phyloP scores from a whole-genome alignment of 768 basidiomycete genomes.

The Artomyces pyxidatus region DNA sequence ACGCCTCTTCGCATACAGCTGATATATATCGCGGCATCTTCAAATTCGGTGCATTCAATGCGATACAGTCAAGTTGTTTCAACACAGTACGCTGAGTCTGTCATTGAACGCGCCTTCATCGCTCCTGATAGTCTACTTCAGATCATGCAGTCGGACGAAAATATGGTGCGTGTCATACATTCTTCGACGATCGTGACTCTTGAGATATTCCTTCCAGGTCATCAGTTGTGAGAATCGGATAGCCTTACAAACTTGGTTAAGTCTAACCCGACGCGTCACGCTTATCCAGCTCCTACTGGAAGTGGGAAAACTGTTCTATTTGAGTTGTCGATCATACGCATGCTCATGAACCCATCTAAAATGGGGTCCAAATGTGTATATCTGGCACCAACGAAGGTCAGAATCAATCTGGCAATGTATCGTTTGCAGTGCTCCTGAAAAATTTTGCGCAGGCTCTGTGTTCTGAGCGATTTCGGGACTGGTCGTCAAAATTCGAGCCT shows the following conservation, averaged over 20 bases:
- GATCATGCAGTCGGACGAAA: slow-evolving; percentile 53
- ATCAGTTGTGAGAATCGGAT: slow-evolving; percentile 34
- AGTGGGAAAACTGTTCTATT: slow-evolving; percentile 96
- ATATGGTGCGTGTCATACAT: slow-evolving; percentile 43
- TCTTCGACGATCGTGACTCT: not conserved
- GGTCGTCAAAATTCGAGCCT: slow-evolving; percentile 70
- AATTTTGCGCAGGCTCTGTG: slow-evolving; percentile 85
- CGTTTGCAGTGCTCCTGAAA: too few relatives aligned
- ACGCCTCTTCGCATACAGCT: slow-evolving; percentile 43
- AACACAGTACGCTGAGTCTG: slow-evolving; percentile 49
- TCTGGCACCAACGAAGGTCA: slow-evolving; percentile 86
- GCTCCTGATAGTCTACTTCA: slow-evolving; percentile 22
- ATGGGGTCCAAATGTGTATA: slow-evolving; percentile 70
- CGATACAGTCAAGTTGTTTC: slow-evolving; percentile 81
- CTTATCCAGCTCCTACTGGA: slow-evolving; percentile 78
- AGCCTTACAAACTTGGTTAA: slow-evolving; percentile 6
- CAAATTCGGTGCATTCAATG: slow-evolving; percentile 88
- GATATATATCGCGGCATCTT: slow-evolving; percentile 75
- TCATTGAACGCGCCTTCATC: too few relatives aligned
- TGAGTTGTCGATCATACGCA: slow-evolving; percentile 79
- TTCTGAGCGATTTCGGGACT: slow-evolving; percentile 75
- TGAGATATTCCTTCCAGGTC: slow-evolving; percentile 36
- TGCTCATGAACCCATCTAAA: slow-evolving; percentile 40
- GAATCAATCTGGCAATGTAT: too few relatives aligned
- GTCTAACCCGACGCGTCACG: too few relatives aligned